Evolutionary conservation across 176 grass and related monocot species (phyloP).

Genomic region (Eleusine indica): DNA sequence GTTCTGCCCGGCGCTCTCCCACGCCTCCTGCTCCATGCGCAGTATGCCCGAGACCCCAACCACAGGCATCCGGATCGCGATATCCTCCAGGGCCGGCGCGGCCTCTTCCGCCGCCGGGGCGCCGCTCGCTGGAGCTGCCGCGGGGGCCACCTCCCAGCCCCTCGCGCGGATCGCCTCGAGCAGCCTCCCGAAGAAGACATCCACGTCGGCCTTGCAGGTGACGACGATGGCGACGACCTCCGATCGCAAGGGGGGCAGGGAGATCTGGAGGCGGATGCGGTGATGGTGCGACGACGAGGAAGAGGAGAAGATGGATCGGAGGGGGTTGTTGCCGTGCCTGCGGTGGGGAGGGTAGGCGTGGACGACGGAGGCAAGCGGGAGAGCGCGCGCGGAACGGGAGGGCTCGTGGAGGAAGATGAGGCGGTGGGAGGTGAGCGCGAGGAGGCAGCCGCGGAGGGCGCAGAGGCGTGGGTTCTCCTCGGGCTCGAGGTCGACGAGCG

Average conservation of each 20-base stretch:
- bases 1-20: conserved; percentile 96
- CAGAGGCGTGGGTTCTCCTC: conserved; percentile 63
- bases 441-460: conserved; percentile 69
- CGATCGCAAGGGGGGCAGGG: conserved; percentile 59
- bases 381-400: conserved; percentile 61
- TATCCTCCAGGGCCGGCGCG: conserved; percentile 39
- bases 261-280: conserved; percentile 77
- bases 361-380: conserved; percentile 67
- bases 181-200: conserved; percentile 82
- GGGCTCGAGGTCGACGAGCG: conserved; percentile 72
- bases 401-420: conserved; percentile 84
- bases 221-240: conserved; percentile 75
- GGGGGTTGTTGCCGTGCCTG: conserved; percentile 57
- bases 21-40: conserved; percentile 92
- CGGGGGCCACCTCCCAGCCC: conserved; percentile 63
- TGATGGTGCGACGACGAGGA: conserved; percentile 46
- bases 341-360: conserved; percentile 65
- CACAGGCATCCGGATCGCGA: conserved; percentile 72
- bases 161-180: conserved; percentile 77
- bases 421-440: conserved; percentile 88
- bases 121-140: conserved; percentile 34
- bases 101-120: conserved; percentile 27
- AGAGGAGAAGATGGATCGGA: conserved; percentile 42
- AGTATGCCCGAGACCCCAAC: conserved; percentile 90
- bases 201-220: conserved; percentile 78